These are phyloP conservation scores for Venturia nashicola DNA, from an alignment of 2,329 filamentous ascomycete species.

Conservation along the genomic window DNA sequence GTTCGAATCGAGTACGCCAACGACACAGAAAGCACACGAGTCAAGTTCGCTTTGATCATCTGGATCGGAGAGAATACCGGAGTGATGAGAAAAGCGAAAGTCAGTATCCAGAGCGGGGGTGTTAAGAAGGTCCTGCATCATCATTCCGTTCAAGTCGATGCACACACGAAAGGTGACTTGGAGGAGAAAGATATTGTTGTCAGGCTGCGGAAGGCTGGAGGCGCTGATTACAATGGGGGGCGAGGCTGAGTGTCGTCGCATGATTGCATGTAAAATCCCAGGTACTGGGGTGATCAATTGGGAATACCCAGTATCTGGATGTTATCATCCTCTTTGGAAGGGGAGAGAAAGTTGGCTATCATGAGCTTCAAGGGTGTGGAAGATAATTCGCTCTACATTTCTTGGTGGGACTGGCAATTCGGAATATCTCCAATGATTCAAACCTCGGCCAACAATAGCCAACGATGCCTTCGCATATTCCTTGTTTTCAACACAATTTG, in stretches of 20 bases:
- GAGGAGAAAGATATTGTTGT: constrained; percentile 49
- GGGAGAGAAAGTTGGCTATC: too few relatives aligned
- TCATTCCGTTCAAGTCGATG: constrained; percentile 53
- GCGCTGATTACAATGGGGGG: constrained; percentile 52
- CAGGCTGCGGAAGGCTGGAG: constrained; percentile 51
- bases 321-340: too few relatives aligned
- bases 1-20: constrained; percentile 57
- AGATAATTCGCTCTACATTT: too few relatives aligned
- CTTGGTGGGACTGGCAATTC: too few relatives aligned
- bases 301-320: neutral
- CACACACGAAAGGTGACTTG: constrained; percentile 47
- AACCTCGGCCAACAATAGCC: too few relatives aligned
- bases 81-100: constrained; percentile 58
- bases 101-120: constrained; percentile 53
- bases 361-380: too few relatives aligned
- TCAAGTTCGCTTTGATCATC: constrained; percentile 56
- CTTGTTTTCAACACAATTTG: too few relatives aligned
- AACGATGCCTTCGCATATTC: too few relatives aligned
- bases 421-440: too few relatives aligned
- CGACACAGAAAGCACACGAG: constrained; percentile 54
- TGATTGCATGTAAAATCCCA: neutral
- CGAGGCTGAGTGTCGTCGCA: neutral
- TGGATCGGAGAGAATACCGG: constrained; percentile 55
- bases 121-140: constrained; percentile 53
- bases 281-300: neutral